A percentile compares a stretch with the other conserved stretches of the same genome.
Conservation (phyloP, 83 land plant genomes). For the Larix sibirica region DNA sequence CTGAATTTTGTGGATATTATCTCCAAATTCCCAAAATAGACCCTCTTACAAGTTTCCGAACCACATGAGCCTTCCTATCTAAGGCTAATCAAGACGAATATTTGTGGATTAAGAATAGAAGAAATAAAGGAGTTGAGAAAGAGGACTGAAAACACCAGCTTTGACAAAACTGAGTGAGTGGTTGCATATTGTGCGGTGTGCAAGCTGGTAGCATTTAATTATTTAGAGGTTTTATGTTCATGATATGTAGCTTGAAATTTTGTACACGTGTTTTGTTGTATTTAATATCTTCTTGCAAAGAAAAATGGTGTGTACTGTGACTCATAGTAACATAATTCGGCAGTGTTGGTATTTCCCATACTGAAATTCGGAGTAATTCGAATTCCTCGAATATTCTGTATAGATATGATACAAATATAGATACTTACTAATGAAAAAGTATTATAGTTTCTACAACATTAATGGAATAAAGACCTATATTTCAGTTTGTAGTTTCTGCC, state of each 20-base stretch:
- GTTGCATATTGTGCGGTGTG: background rate
- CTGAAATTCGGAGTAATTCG: too few relatives aligned
- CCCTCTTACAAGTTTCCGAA: too few relatives aligned
- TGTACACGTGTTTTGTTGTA: slow-evolving; percentile 46
- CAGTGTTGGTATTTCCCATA: too few relatives aligned
- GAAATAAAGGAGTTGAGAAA: slow-evolving; percentile 77
- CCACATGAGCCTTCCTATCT: too few relatives aligned
- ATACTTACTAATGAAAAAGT: too few relatives aligned
- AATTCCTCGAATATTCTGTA: too few relatives aligned
- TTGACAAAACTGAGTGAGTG: slow-evolving; percentile 69
- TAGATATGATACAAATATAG: too few relatives aligned
- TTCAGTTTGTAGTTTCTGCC: slow-evolving; percentile 78
- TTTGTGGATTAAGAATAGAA: slow-evolving; percentile 70
- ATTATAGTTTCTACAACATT: slow-evolving; percentile 92
- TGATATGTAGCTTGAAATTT: background rate
- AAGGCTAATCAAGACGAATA: slow-evolving; percentile 63
- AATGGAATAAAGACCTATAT: slow-evolving; percentile 75
- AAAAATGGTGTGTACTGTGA: slow-evolving; percentile 81
- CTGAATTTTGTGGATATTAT: background rate
- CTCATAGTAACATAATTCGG: too few relatives aligned
- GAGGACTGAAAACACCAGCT: slow-evolving; percentile 58
- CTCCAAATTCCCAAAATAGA: background rate
- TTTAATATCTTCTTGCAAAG: slow-evolving; percentile 38
- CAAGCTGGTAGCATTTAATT: background rate
- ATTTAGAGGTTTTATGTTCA: background rate